Evolutionary conservation across 23 red algal genomes (phyloP).

Genomic region (Gracilaria domingensis): DNA sequence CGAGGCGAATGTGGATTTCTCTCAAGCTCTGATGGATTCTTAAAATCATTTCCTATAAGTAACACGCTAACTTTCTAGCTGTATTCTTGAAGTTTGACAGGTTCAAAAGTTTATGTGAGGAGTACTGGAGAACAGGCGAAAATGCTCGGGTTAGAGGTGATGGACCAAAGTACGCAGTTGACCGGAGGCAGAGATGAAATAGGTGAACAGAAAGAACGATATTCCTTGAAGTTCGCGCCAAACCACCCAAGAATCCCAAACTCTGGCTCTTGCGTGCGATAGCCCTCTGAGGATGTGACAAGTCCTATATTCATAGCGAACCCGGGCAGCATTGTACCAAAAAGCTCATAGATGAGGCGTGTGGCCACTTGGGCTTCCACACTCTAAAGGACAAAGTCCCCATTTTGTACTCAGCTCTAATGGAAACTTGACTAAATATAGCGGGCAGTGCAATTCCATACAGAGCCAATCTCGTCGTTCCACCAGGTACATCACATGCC

Average conservation of each 20-base stretch:
- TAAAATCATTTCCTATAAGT: no score
- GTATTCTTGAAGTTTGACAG: no score
- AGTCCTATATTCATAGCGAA: not conserved
- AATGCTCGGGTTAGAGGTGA: no score
- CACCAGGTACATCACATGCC: not conserved
- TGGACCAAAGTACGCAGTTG: no score
- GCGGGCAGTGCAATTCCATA: no score
- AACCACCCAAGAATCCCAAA: not conserved
- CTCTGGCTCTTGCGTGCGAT: not conserved
- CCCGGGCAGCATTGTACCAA: not conserved
- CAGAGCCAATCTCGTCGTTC: not conserved
- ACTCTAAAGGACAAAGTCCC: no score
- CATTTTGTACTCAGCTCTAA: not conserved
- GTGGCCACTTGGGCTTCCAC: not conserved
- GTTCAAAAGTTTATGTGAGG: no score
- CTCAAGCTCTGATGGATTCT: no score
- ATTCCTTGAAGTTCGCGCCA: not conserved
- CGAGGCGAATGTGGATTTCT: no score
- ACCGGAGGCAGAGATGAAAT: not conserved
- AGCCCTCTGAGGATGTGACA: not conserved
- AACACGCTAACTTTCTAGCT: no score
- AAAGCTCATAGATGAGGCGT: not conserved
- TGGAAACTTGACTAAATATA: not conserved
- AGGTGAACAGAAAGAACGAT: not conserved
- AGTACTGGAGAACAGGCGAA: no score